phyloP scores from a whole-genome alignment of 176 grass and related monocot genomes.

The Canna indica region DNA sequence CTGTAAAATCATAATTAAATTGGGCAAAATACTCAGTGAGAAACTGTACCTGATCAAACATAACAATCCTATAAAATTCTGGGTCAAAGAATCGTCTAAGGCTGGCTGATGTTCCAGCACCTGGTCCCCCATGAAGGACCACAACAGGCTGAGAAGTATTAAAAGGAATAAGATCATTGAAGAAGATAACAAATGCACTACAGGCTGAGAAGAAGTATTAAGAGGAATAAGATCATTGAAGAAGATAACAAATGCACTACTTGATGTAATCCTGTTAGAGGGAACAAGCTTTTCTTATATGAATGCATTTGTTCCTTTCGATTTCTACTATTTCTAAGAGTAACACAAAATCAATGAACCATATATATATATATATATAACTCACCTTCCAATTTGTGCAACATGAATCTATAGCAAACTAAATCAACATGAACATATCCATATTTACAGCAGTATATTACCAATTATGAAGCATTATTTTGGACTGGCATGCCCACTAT shows the following conservation, averaged over 20 bases:
- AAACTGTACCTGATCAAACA: slow-evolving; percentile 68
- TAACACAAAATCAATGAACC: background rate
- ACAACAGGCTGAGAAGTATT: slow-evolving; percentile 54
- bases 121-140: slow-evolving; percentile 76
- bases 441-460: background rate
- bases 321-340: background rate
- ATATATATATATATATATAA: background rate
- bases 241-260: background rate
- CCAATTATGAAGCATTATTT: background rate
- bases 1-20: background rate
- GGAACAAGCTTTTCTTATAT: background rate
- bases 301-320: background rate
- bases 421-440: background rate
- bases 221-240: background rate
- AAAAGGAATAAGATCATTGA: background rate
- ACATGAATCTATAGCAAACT: background rate
- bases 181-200: background rate
- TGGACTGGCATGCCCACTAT: background rate
- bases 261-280: background rate
- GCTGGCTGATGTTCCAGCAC: slow-evolving; percentile 58
- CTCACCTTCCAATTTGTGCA: background rate
- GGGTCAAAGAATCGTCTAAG: slow-evolving; percentile 79
- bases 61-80: slow-evolving; percentile 65
- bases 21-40: background rate
- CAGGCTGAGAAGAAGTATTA: slow-evolving; percentile 35